phyloP scores from a whole-genome alignment of 192 early-diverging fungal genomes.

The Coemansia sp. region DNA sequence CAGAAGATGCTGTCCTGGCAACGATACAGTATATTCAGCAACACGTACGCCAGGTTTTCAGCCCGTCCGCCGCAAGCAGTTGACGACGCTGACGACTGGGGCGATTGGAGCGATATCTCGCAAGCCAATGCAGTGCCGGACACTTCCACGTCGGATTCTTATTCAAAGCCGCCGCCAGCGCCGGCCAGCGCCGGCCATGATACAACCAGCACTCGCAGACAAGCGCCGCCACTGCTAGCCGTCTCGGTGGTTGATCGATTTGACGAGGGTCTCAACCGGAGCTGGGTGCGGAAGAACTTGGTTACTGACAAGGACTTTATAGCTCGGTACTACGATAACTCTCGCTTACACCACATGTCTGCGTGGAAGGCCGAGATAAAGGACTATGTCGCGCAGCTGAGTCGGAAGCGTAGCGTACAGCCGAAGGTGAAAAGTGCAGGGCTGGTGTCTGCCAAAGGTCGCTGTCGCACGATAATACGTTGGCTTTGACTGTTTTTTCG shows the following conservation, averaged over 20 bases:
- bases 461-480: conserved; percentile 62
- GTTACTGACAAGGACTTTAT: conserved; percentile 56
- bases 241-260: conserved; percentile 27
- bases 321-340: conserved; percentile 61
- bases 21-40: conserved; percentile 41
- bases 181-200: not conserved
- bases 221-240: not conserved
- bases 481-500: conserved; percentile 96
- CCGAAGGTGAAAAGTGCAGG: not conserved
- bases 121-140: not conserved
- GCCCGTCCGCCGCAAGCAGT: not conserved
- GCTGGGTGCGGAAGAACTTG: conserved; percentile 41
- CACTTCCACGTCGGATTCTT: not conserved
- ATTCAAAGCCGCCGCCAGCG: not conserved
- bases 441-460: not conserved
- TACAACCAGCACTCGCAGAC: not conserved
- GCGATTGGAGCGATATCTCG: not conserved
- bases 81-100: not conserved
- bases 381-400: conserved; percentile 49
- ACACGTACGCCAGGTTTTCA: not conserved
- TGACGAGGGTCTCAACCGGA: conserved; percentile 35
- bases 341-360: conserved; percentile 74
- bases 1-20: conserved; percentile 65
- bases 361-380: conserved; percentile 81
- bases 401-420: not conserved